Conservation (phyloP, 2,329 filamentous ascomycete genomes). For the Dactylellina haptotyla region DNA sequence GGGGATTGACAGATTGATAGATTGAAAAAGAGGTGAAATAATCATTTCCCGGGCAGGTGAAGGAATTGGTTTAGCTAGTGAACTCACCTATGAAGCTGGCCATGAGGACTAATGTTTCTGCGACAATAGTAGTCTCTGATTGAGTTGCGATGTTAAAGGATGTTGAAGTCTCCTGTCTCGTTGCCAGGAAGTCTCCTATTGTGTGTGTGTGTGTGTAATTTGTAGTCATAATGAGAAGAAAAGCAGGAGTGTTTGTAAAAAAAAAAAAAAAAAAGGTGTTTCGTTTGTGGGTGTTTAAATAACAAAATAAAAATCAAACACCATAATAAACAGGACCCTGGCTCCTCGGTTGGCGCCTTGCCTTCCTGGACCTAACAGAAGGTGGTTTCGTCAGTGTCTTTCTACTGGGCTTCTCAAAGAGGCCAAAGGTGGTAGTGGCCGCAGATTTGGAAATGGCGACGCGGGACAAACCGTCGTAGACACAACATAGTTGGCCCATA, state of each 20-base stretch:
- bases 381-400: too few relatives aligned
- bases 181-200: neutral
- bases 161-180: too few relatives aligned
- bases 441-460: too few relatives aligned
- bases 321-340: neutral
- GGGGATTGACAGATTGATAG: conserved; percentile 54
- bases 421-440: too few relatives aligned
- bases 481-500: too few relatives aligned
- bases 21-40: conserved; percentile 51
- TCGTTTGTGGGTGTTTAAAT: neutral
- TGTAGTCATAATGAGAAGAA: neutral
- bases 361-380: neutral
- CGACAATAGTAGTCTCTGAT: too few relatives aligned
- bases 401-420: too few relatives aligned
- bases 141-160: too few relatives aligned
- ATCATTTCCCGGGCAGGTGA: conserved; percentile 45
- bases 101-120: too few relatives aligned
- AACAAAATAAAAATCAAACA: neutral
- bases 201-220: neutral
- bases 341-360: too few relatives aligned
- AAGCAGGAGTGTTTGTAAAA: neutral
- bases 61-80: neutral
- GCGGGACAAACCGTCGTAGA: too few relatives aligned
- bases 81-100: too few relatives aligned
- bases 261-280: neutral